Evolutionary conservation across 805 yeast species (phyloP), one percentile per base, ranked within the genome.

Genomic region (Schwanniomyces yamadae): DNA sequence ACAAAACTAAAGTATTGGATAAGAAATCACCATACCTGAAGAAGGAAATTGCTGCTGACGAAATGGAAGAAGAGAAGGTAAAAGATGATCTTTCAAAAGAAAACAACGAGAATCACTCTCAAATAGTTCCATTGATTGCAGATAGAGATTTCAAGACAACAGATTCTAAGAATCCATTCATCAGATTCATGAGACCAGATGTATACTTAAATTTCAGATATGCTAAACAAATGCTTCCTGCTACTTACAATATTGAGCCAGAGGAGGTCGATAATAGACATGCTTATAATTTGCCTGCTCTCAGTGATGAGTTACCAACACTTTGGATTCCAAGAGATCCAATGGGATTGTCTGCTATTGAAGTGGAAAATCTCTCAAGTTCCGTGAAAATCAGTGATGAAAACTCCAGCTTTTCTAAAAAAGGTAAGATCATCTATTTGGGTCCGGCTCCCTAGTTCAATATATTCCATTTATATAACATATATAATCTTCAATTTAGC

Each of bases 241-340:
- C 64, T 8, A 35, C 54, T 1, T 69, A 55, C 46, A 50, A 59
- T 34, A 36, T 56, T 13, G 61, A 57, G 14, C 67, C 71, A 2
- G 68, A 61, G 4, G 70, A 59, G 11, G 65, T 55, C 14, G 80
- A 77, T 39, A 69, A 74, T 39, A 63, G 55, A 33, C 78, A 75
- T 43, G 93, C 95, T 0, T 91, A 82, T 60, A 78, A 79, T 51
- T 75, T 73, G 52, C 97, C 97, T 2, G 85, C 82, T 5, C 80
- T 82, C 12, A 65, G 77, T 18, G 82, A 82, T 0, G 57, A 69
- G 29, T 75, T 85, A 48, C 95, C 95, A 2, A 68, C 71, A n/a
- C 63, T 91, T 14, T 91, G 99, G 99, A 78, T 91, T 51, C 95
- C 97, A n/a, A 67, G 69, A 39, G 99, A 91, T 57, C 82, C 86